Percentiles rank a stretch among this genome's conserved stretches.
Conservation (phyloP, 805 yeast genomes). For the Saccharomycopsis sp. region DNA sequence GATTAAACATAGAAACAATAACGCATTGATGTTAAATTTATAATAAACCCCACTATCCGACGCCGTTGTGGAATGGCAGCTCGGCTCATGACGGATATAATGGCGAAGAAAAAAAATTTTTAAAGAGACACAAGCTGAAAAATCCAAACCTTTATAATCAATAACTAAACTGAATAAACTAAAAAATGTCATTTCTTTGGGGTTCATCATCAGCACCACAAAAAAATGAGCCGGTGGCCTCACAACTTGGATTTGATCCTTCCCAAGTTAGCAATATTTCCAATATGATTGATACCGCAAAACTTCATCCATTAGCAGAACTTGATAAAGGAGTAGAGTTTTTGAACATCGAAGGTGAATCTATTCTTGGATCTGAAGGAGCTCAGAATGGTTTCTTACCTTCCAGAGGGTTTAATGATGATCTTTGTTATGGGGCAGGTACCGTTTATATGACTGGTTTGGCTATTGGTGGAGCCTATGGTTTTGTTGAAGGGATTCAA, state of each 20-base stretch:
- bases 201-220: conserved; percentile 6
- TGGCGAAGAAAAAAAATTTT: no score
- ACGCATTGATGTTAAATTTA: no score
- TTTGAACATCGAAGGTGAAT: conserved; percentile 80
- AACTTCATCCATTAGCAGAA: conserved; percentile 88
- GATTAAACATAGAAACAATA: no score
- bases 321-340: conserved; percentile 83
- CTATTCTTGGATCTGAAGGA: conserved; percentile 67
- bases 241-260: conserved; percentile 63
- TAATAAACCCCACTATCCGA: no score
- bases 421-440: conserved; percentile 96
- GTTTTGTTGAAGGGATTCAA: conserved; percentile 76
- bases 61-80: no score
- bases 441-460: conserved; percentile 80
- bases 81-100: no score
- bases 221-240: not conserved
- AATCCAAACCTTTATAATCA: not conserved
- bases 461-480: conserved; percentile 83
- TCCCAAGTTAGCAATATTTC: conserved; percentile 52
- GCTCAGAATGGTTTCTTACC: conserved; percentile 77
- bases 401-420: conserved; percentile 97
- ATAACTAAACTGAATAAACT: no score
- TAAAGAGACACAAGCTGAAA: no score
- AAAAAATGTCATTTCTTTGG: conserved; percentile 18
- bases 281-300: conserved; percentile 55